Evolutionary conservation across 31 red algal species (phyloP), one percentile per base, ranked within the genome.

Genomic region (Endocladia muricata): DNA sequence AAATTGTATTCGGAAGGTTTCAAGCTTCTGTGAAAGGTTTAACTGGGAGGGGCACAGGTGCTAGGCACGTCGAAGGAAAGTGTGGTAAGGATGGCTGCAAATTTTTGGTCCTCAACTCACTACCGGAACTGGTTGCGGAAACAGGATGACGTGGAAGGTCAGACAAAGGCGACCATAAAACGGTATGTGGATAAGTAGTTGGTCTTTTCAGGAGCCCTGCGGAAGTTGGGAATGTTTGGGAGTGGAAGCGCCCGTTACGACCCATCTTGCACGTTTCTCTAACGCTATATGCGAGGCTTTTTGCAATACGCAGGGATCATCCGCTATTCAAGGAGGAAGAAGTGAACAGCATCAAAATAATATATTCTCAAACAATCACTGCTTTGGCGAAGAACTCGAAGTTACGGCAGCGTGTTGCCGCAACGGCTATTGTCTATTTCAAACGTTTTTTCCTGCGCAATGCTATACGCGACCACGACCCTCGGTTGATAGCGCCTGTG

Each of bases 71-170:
- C n/a, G n/a, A n/a, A n/a, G n/a, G n/a, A n/a, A n/a, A n/a, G n/a
- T n/a, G n/a, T 38, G 31, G 7, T 6, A 4, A 55, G 42, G 1
- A 92, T 92, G 89, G 89, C 89, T 38, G 89, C 89, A 26, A 92
- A 92, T 52, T 92, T 92, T 77, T 92, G 89, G 89, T 79, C 55
- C 49, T 92, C 89, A 8, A 84, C 89, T 3, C 89, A 92, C 39
- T 84, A 92, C 64, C 74, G 74, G 37, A 73, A 92, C 68, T 92
- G 89, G 89, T 69, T 92, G 3, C 68, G 79, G 23, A 81, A 59
- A 31, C 72, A 74, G 28, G 89, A 80, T 29, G 82, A 77, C 36
- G 39, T 89, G 15, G 51, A 64, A 30, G 59, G 42, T 13, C 68
- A 88, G 48, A 59, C 77, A 0, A 49, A 88, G 19, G 74, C 44